Conservation (phyloP, 1,139 yeast genomes). For the Hyphopichia burtonii region DNA sequence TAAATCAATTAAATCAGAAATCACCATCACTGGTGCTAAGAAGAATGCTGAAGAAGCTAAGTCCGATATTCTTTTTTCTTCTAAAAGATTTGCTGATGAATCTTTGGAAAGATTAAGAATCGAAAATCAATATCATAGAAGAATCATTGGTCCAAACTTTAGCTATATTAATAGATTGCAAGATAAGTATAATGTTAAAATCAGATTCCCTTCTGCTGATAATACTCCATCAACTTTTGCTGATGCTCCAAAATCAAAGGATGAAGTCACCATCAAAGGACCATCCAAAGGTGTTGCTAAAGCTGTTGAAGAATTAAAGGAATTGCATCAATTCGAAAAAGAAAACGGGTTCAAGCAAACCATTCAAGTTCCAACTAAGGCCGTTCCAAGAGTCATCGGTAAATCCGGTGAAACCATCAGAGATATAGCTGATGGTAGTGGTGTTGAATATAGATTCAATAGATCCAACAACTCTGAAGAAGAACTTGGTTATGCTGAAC, state of each 20-base stretch:
- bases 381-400: slow-evolving; percentile 85
- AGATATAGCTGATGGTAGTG: slow-evolving; percentile 77
- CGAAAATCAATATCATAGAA: slow-evolving; percentile 77
- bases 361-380: slow-evolving; percentile 65
- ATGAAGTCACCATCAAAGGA: slow-evolving; percentile 81
- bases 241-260: slow-evolving; percentile 44
- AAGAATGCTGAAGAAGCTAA: slow-evolving; percentile 78
- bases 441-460: slow-evolving; percentile 68
- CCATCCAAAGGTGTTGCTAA: slow-evolving; percentile 87
- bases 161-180: slow-evolving; percentile 80
- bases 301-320: slow-evolving; percentile 84
- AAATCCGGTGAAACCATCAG: slow-evolving; percentile 82
- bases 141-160: slow-evolving; percentile 84
- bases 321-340: slow-evolving; percentile 79
- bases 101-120: slow-evolving; percentile 60
- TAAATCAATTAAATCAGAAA: slow-evolving; percentile 50
- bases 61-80: slow-evolving; percentile 53
- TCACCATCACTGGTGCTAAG: slow-evolving; percentile 73
- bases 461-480: slow-evolving; percentile 47
- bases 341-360: slow-evolving; percentile 75
- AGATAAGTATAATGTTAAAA: slow-evolving; percentile 81
- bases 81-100: slow-evolving; percentile 85
- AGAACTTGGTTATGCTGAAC: slow-evolving; percentile 47
- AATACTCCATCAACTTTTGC: slow-evolving; percentile 25
- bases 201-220: slow-evolving; percentile 64